Evolutionary conservation across 1,284 basidiomycete species (phyloP).

Genomic region (Cystobasidium slooffiae): DNA sequence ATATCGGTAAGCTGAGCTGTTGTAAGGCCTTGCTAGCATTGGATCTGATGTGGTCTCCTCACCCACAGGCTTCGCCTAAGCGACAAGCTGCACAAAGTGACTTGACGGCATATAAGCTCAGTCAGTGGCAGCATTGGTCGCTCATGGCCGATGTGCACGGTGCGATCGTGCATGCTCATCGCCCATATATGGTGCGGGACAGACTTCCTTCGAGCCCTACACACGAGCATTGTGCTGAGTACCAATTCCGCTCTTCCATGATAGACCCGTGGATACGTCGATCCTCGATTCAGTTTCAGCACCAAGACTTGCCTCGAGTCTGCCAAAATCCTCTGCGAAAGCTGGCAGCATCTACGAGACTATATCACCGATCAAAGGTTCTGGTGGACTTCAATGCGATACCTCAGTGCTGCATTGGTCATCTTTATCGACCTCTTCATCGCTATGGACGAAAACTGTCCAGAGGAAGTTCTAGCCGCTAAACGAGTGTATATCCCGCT

Average conservation of each 20-base stretch:
- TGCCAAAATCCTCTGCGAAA: conserved; percentile 35
- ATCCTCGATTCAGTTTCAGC: conserved; percentile 28
- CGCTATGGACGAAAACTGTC: conserved; percentile 23
- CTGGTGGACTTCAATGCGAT: conserved; percentile 35
- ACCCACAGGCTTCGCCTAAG: neutral
- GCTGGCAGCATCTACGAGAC: conserved; percentile 34
- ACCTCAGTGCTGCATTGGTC: conserved; percentile 33
- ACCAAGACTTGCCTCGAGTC: conserved; percentile 37
- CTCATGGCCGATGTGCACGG: conserved; percentile 39
- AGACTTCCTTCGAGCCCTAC: neutral
- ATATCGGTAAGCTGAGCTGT: conserved; percentile 28
- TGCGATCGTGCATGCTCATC: conserved; percentile 28
- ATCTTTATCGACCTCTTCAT: conserved; percentile 35
- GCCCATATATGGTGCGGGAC: conserved; percentile 34
- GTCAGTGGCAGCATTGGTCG: conserved; percentile 31
- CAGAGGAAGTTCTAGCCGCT: conserved; percentile 26
- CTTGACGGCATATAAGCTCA: conserved; percentile 17
- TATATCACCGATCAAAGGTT: conserved; percentile 35
- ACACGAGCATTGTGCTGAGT: neutral
- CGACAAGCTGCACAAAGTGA: neutral
- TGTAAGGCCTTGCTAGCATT: no score
- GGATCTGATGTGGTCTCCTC: neutral
- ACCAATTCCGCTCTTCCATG: no score
- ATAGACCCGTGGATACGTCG: conserved; percentile 36
- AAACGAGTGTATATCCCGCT: conserved; percentile 25